Conservation (phyloP, 179 eudicot genomes). For the Pouteria campechiana region DNA sequence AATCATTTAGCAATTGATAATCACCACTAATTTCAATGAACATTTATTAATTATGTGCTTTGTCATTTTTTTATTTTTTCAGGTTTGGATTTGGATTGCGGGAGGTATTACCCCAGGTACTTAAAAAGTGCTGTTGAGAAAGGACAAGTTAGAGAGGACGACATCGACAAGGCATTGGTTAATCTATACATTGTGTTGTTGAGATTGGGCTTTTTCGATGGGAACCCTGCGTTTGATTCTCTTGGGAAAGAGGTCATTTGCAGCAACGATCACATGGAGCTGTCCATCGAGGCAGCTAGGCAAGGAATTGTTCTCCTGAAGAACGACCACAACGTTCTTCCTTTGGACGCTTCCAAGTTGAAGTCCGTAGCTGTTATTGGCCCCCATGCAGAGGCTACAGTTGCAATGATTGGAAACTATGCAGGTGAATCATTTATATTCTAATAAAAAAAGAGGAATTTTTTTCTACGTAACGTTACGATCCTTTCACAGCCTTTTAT, state of each 20-base stretch:
- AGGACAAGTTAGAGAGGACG: conserved; percentile 45
- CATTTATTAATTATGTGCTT: neutral
- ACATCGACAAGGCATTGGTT: conserved; percentile 58
- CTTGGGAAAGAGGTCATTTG: conserved; percentile 74
- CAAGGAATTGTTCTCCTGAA: conserved; percentile 81
- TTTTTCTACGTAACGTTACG: neutral
- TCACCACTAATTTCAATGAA: neutral
- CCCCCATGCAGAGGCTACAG: conserved; percentile 85
- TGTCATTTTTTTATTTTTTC: neutral
- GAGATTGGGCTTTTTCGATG: conserved; percentile 95
- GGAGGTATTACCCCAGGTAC: conserved; percentile 63
- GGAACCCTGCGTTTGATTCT: conserved; percentile 56
- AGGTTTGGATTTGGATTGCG: conserved; percentile 99
- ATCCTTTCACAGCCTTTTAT: neutral
- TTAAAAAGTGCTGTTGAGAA: conserved; percentile 46
- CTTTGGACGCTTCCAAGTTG: conserved; percentile 44
- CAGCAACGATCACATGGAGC: conserved; percentile 54
- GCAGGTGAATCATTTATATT: conserved; percentile 37
- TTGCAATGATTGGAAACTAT: conserved; percentile 90
- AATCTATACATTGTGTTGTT: conserved; percentile 65
- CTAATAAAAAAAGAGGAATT: too few relatives aligned
- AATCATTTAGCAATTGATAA: too few relatives aligned
- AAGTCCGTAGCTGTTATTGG: conserved; percentile 79
- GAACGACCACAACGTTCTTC: conserved; percentile 38
- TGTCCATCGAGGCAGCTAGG: conserved; percentile 90